Evolutionary conservation across 768 basidiomycete species (phyloP).

Genomic region (Boletellus sp.): DNA sequence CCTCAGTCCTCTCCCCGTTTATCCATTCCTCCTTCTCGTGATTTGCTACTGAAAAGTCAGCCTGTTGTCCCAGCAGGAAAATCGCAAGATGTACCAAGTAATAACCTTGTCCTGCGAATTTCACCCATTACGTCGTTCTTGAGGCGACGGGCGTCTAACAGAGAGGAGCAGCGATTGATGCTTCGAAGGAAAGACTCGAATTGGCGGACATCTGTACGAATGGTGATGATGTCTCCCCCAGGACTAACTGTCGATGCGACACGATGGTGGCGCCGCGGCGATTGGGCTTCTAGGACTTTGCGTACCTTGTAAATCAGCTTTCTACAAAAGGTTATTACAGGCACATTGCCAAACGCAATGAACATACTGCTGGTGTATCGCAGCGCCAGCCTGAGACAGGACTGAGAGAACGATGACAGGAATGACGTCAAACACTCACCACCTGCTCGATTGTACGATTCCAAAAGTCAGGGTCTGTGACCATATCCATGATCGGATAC

Average conservation of each 20-base stretch:
- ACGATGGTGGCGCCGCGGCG: constrained; percentile 50
- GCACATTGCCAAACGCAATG: constrained; percentile 5
- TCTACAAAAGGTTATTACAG: constrained; percentile 35
- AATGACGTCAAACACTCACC: constrained; percentile 46
- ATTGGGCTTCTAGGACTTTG: constrained; percentile 76
- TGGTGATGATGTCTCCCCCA: constrained; percentile 69
- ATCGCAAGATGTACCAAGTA: constrained; percentile 51
- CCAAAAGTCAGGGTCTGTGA: constrained; percentile 97
- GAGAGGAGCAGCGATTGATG: constrained; percentile 74
- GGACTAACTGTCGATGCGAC: constrained; percentile 41
- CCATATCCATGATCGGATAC: constrained; percentile 87
- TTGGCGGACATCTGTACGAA: constrained; percentile 73
- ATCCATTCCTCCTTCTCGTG: constrained; percentile 90
- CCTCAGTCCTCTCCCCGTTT: constrained; percentile 79
- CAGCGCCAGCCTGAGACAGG: constrained; percentile 52
- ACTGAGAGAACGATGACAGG: constrained; percentile 11
- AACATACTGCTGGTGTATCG: constrained; percentile 62
- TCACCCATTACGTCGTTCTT: constrained; percentile 94
- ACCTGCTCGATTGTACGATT: constrained; percentile 89
- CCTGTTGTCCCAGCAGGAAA: neutral
- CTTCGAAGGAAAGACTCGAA: constrained; percentile 91
- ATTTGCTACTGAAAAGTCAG: constrained; percentile 47
- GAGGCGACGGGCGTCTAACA: constrained; percentile 84
- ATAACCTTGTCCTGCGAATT: constrained; percentile 72
- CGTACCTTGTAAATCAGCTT: constrained; percentile 86